Evolutionary conservation across 352 stramenopile species (phyloP), one percentile per base, ranked within the genome.

Genomic region (Phytopythium mirpurense): DNA sequence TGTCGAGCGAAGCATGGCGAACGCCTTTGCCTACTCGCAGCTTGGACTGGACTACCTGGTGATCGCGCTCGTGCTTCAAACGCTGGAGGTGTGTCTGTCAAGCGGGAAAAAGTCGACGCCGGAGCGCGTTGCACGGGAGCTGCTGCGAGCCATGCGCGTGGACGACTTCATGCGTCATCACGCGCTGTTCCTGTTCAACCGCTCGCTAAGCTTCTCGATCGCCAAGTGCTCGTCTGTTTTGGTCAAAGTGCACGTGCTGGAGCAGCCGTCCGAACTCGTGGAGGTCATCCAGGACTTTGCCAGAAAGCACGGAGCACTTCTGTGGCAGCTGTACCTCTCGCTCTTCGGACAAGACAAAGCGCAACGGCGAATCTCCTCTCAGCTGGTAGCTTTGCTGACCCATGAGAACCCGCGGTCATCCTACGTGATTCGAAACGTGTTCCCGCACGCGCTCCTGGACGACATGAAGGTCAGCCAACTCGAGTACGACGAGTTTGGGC

Each of bases 161-260:
- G 82, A 92, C 46, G 82, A 92, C 31, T 95, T 95, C 61, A 89
- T 83, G 67, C 79, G 81, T 6, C 84, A 95, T 47, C 75, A 95
- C 57, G 82, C 82, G 31, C 56, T 95, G 18, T 95, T 95, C 57
- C 54, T 92, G 27, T 90, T 86, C 57, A 95, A 91, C 27, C 76
- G 84, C n/a, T 92, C 80, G 48, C 47, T 95, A 51, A 90, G 78
- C 52, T 93, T 95, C 57, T 88, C 79, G 29, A 82, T 92, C 16
- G 74, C 84, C 8, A 95, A 95, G 52, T 90, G 78, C 44, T 92
- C 84, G 21, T 92, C 84, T 9, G 89, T 93, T 51, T 63, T 95
- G 52, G 84, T 93, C 15, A 95, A 95, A 59, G 79, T 88, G 8
- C 85, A 95, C 50, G 83, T 95, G 32, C 56, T 95, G 8, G 85